A percentile compares a stretch with the other conserved stretches of the same genome.
phyloP scores from a whole-genome alignment of 208 protist genomes.

The Leishmania major region DNA sequence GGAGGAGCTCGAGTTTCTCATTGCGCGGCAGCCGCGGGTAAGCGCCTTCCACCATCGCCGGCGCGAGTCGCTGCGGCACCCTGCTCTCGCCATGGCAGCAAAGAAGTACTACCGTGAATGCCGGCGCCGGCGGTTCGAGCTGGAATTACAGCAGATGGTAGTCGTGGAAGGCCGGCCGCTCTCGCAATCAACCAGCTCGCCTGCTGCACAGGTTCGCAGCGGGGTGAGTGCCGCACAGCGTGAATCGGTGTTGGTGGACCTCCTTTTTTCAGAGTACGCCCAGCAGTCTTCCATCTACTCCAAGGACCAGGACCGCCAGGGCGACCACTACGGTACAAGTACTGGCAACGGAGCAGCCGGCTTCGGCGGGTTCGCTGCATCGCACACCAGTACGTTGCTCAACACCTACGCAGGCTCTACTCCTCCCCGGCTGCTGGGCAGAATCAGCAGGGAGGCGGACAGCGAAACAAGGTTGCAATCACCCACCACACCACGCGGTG shows the following conservation, averaged over 20 bases:
- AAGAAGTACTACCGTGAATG: slow-evolving; percentile 63
- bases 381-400: slow-evolving; percentile 9
- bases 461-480: not conserved
- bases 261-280: slow-evolving; percentile 32
- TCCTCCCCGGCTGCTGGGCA: not conserved
- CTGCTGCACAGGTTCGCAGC: not conserved
- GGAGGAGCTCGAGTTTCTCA: slow-evolving; percentile 77
- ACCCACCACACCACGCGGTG: not conserved
- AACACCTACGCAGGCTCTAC: slow-evolving; percentile 2
- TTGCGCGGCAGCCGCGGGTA: slow-evolving; percentile 70
- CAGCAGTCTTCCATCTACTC: slow-evolving; percentile 18
- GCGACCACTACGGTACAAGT: not conserved
- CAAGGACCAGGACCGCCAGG: slow-evolving; percentile 15
- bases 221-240: slow-evolving; percentile 11
- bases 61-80: slow-evolving; percentile 77
- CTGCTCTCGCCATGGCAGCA: slow-evolving; percentile 78
- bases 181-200: not conserved
- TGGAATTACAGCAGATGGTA: slow-evolving; percentile 17
- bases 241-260: slow-evolving; percentile 24
- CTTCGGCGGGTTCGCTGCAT: not conserved
- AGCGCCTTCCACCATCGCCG: slow-evolving; percentile 71
- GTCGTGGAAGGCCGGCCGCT: slow-evolving; percentile 4
- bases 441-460: not conserved
- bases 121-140: slow-evolving; percentile 31
- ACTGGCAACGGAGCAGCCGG: not conserved